phyloP scores from a whole-genome alignment of 441 rosid species.

The Gossypium aridum region DNA sequence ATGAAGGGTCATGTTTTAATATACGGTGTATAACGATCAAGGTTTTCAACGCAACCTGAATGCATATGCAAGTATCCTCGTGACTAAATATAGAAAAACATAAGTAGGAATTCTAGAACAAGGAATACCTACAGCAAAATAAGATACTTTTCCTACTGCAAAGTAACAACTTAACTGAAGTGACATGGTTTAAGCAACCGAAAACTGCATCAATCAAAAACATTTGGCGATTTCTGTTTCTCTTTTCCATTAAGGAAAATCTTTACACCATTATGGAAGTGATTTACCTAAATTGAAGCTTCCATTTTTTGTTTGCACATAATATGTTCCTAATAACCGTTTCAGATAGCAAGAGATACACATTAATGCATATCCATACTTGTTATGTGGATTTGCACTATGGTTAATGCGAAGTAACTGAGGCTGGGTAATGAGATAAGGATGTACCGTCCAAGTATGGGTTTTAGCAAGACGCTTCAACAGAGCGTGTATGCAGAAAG shows the following conservation, averaged over 20 bases:
- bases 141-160: background rate
- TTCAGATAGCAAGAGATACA: background rate
- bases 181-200: background rate
- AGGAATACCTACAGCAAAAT: background rate
- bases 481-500: constrained; percentile 30
- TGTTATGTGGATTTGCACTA: background rate
- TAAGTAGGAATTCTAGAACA: background rate
- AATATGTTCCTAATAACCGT: background rate
- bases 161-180: no score
- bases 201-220: background rate
- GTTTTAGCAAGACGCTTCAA: constrained; percentile 40
- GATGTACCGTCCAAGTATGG: constrained; percentile 35
- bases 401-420: background rate
- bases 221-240: background rate
- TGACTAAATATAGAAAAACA: background rate
- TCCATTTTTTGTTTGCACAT: background rate
- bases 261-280: background rate
- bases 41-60: constrained; percentile 47
- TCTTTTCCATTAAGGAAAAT: background rate
- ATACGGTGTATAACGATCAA: constrained; percentile 38
- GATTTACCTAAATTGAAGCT: background rate
- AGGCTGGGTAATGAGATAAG: background rate
- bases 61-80: background rate
- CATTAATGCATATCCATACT: background rate
- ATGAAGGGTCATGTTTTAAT: constrained; percentile 27